Evolutionary conservation across 441 rosid species (phyloP), one percentile per base, ranked within the genome.

Genomic region (Raphanus hybrid): DNA sequence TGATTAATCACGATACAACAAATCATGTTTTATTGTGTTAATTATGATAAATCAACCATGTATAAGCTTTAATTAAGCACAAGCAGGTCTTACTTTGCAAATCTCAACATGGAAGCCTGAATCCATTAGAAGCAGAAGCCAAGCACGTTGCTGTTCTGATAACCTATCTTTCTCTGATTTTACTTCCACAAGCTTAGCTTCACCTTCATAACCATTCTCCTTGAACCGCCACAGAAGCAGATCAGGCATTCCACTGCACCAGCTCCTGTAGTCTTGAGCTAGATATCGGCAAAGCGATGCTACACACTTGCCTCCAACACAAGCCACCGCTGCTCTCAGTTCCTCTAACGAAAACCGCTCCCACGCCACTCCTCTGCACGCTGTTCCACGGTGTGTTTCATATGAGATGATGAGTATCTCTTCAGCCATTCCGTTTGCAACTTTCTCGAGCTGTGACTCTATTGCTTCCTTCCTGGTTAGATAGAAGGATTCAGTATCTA

Each of bases 231-330:
- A 95, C 39, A 90, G 67, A 79, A 93, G 81, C 39, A 95, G 81
- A 86, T 95, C 97, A 7, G 99, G 99, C 96, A 95, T 91, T 80
- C 99, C 99, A 54, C 95, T 87, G 11, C 93, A 90, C 99, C 99
- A 95, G 76, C 91, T 93, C 43, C 80, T 78, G 52, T 93, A 91
- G 74, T 91, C 99, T 85, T 88, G 94, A 64, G 93, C 89, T 45
- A 93, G 86, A 73, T 86, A 79, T 48, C 88, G 83, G 60, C 94
- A 95, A 43, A 93, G 77, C 2, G 94, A 84, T 57, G 96, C 96
- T 83, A 95, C 79, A 84, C 96, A 87, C 65, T 86, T 65, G 34
- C 96, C 96, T 32, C 92, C 88, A 35, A 86, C 84, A 73, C 98
- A 91, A 39, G 89, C 75, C 78, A 91, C 98, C 63, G 94, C 95